phyloP scores from a whole-genome alignment of 2,329 filamentous ascomycete species.

The Exophiala calicioides region DNA sequence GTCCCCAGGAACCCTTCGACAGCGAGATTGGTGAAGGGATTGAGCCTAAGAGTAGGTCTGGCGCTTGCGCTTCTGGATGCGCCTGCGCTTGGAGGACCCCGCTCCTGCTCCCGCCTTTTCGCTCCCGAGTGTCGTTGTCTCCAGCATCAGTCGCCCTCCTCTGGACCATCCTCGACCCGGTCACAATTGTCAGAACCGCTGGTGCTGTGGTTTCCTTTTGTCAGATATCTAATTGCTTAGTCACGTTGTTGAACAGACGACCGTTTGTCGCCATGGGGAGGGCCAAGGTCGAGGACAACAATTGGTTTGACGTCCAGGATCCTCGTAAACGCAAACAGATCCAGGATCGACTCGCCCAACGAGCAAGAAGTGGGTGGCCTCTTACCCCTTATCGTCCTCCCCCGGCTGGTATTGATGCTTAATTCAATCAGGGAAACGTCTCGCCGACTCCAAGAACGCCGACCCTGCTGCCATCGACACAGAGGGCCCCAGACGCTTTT shows the following conservation, averaged over 20 bases:
- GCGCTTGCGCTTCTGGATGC: too few species aligned
- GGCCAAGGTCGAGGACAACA: constrained; percentile 16
- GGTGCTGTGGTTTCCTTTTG: not conserved
- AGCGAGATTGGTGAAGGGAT: too few species aligned
- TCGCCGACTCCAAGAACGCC: constrained; percentile 18
- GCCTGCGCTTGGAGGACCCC: too few species aligned
- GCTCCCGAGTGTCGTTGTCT: too few species aligned
- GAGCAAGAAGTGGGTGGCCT: constrained; percentile 38
- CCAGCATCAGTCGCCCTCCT: too few species aligned
- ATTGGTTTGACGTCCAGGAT: constrained; percentile 39
- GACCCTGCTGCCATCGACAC: constrained; percentile 15
- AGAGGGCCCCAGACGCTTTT: too few species aligned
- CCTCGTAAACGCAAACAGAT: constrained; percentile 42
- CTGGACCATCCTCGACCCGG: too few species aligned
- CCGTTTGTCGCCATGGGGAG: constrained; percentile 6
- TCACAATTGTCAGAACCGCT: too few species aligned
- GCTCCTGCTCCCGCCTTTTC: too few species aligned
- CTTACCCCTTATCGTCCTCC: not conserved
- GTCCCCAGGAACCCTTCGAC: too few species aligned
- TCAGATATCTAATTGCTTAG: too few species aligned
- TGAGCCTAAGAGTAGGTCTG: too few species aligned
- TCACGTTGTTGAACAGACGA: not conserved
- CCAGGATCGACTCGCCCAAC: constrained; percentile 42
- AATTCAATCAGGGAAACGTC: constrained; percentile 8
- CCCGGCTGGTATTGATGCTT: not conserved